phyloP scores from a whole-genome alignment of 176 grass and related monocot species.

The Rhynchospora tenuis region DNA sequence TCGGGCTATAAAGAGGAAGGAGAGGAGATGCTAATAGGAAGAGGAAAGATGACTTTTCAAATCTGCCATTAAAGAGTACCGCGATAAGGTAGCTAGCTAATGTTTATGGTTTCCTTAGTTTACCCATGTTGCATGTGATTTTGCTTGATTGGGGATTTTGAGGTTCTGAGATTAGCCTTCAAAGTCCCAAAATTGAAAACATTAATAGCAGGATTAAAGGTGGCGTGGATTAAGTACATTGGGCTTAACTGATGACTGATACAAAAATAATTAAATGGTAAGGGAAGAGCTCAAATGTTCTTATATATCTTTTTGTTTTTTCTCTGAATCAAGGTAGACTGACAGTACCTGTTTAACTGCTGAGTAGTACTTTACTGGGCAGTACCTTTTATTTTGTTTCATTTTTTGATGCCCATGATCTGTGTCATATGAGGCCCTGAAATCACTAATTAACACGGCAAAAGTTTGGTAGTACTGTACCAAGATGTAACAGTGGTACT shows the following conservation, averaged over 20 bases:
- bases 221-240: background rate
- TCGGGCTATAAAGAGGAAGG: constrained; percentile 69
- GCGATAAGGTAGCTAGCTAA: constrained; percentile 43
- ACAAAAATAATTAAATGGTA: too few relatives aligned
- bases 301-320: background rate
- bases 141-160: background rate
- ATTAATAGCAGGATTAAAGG: background rate
- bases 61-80: constrained; percentile 56
- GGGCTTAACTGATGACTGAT: too few relatives aligned
- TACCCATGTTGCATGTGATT: background rate
- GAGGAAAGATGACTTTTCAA: constrained; percentile 39
- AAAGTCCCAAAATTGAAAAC: background rate
- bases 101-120: background rate
- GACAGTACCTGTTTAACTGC: background rate
- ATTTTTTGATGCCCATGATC: background rate
- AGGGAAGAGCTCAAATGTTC: too few relatives aligned
- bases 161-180: background rate
- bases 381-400: background rate
- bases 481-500: background rate
- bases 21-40: constrained; percentile 40
- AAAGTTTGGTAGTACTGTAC: background rate
- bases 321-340: background rate
- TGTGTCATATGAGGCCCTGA: background rate
- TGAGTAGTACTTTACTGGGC: background rate
- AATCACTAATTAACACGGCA: background rate